Evolutionary conservation across 352 stramenopile genomes (phyloP), one percentile per base, ranked within the genome.

Genomic region (Globisporangium barbulae): DNA sequence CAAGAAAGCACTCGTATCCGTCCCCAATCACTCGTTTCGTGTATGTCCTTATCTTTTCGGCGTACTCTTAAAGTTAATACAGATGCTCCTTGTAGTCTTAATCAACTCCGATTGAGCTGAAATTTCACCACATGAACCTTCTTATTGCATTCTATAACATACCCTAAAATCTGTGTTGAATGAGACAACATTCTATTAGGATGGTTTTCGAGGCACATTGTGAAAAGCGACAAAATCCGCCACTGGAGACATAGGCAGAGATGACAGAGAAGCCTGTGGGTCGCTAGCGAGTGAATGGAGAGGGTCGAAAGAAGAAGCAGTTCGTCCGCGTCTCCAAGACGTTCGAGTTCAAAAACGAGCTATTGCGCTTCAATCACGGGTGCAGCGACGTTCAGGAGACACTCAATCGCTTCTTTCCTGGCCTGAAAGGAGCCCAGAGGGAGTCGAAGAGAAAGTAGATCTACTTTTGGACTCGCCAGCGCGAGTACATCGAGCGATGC

Each of bases 171-270:
- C 25, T 28, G 2, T 28, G 25, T 28, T 28, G 25, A 28, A 28
- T 28, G 25, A 28, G 25, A 28, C 25, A 28, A 28, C 25, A 1
- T 28, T 28, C 25, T 28, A 28, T 28, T 28, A 28, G 2, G 41
- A 8, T 58, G n/a, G 10, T 74, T 33, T 15, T 41, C 28, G 0
- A 66, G 69, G n/a, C n/a, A 31, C 25, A 73, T 35, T 15, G 67
- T 0, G 59, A 73, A 76, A 22, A 61, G 54, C 25, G 61, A 33
- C 25, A 35, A 45, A 45, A 17, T 17, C n/a, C 39, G 25, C 25
- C 25, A 45, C 13, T 17, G 1, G 13, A 45, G 4, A 19, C 13
- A 45, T 7, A 13, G 39, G n/a, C 39, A 45, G n/a, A 17, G 13
- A 45, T 45, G 39, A 6, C 39, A 21, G 39, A 45, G 13, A 45